Percentiles rank a stretch among this genome's conserved stretches.
Evolutionary conservation across 78 protist genomes (phyloP).

Genomic region (Isochrysis galbana): DNA sequence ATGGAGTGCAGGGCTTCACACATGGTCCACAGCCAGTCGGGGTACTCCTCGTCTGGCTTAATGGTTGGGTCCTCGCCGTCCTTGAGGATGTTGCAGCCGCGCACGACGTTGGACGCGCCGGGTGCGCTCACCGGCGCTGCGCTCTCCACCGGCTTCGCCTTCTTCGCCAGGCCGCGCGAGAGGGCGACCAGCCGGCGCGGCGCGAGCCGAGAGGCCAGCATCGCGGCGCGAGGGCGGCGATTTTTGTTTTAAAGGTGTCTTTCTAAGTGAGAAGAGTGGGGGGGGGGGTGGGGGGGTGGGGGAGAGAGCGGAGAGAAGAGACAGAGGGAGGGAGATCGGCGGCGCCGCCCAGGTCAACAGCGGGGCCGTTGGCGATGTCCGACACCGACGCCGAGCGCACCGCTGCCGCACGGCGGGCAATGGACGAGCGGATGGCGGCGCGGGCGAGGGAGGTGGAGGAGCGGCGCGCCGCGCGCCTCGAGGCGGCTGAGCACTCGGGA

Average conservation of each 20-base stretch:
- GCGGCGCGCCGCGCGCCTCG: not conserved
- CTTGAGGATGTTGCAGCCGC: not conserved
- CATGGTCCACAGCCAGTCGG: not conserved
- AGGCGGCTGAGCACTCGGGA: no score
- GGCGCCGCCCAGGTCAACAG: no score
- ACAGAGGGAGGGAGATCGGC: no score
- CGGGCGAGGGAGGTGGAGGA: not conserved
- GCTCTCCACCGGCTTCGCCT: not conserved
- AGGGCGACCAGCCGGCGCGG: no score
- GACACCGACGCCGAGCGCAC: not conserved
- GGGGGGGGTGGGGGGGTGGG: no score
- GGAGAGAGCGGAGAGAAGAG: no score
- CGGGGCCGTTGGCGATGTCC: no score
- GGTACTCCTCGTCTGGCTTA: not conserved
- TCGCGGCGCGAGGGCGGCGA: no score
- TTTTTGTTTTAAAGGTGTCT: no score
- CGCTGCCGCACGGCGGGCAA: not conserved
- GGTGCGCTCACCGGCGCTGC: not conserved
- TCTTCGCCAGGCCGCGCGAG: not conserved
- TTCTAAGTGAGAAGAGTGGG: no score
- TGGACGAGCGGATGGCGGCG: slow-evolving; percentile 1
- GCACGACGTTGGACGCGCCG: not conserved
- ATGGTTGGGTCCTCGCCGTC: not conserved
- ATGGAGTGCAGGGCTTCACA: not conserved
- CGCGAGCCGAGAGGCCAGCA: no score